Conservation (phyloP, 352 stramenopile species). For the Blastocystis sp. region DNA sequence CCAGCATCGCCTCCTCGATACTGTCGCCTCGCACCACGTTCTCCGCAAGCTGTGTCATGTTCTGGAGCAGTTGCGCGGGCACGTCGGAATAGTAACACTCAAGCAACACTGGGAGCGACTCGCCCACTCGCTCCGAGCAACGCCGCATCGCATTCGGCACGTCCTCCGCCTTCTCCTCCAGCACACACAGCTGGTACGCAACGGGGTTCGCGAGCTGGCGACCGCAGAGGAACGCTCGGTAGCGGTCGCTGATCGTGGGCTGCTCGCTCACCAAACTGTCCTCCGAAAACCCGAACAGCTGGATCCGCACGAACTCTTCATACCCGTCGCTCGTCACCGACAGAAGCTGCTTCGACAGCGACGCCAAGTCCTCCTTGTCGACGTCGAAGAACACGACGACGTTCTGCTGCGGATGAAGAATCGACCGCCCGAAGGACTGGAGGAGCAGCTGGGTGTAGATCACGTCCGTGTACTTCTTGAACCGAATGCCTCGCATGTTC, state of each 20-base stretch:
- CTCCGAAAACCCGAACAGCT: not conserved
- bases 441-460: not conserved
- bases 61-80: not conserved
- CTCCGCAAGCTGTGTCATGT: slow-evolving; percentile 14
- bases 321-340: not conserved
- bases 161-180: not conserved
- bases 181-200: slow-evolving; percentile 31
- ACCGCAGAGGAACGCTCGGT: slow-evolving; percentile 1
- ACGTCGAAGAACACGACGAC: slow-evolving; percentile 11
- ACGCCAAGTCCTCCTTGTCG: not conserved
- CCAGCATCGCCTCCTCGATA: not conserved
- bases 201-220: not conserved
- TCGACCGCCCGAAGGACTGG: not conserved
- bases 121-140: not conserved
- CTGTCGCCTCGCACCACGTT: not conserved
- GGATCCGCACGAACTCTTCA: not conserved
- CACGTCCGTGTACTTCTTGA: slow-evolving; percentile 18
- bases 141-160: not conserved
- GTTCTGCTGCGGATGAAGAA: not conserved
- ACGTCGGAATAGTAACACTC: not conserved
- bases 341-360: not conserved
- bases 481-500: too few relatives aligned
- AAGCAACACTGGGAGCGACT: not conserved
- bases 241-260: not conserved
- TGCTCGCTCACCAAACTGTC: not conserved